Conservation (phyloP, 2,329 filamentous ascomycete genomes). For the Apiospora koreana region DNA sequence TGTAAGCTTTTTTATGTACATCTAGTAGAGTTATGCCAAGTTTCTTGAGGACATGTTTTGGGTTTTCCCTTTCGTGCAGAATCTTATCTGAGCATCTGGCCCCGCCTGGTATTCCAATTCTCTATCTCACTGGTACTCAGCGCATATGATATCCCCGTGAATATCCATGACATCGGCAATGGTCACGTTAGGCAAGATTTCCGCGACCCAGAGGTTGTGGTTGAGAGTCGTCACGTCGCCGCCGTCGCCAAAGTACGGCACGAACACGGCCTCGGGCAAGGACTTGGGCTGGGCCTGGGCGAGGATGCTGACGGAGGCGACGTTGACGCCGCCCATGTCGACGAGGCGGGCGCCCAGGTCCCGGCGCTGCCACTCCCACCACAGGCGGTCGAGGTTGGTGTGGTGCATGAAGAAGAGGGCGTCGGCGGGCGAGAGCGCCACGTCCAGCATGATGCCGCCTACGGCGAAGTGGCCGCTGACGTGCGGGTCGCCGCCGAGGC, state of each 20-base stretch:
- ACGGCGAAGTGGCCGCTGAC: not conserved
- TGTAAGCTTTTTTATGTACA: no score
- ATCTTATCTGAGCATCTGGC: no score
- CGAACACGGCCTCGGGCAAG: not conserved
- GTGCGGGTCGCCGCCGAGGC: not conserved
- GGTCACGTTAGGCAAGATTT: conserved; percentile 27
- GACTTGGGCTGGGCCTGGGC: not conserved
- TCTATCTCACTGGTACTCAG: conserved; percentile 19
- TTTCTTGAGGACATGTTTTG: no score
- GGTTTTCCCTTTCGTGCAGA: not conserved
- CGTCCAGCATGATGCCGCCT: not conserved
- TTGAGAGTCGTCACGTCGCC: conserved; percentile 27
- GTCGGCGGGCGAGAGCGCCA: conserved; percentile 23
- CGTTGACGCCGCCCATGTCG: conserved; percentile 8
- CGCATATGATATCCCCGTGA: conserved; percentile 22
- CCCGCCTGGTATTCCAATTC: not conserved
- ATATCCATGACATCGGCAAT: conserved; percentile 30
- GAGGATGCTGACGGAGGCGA: not conserved
- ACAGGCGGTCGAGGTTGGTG: conserved; percentile 29
- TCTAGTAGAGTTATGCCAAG: no score
- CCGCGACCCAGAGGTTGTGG: conserved; percentile 28
- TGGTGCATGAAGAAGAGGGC: conserved; percentile 33
- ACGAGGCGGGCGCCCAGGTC: not conserved
- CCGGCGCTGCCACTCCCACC: conserved; percentile 17
- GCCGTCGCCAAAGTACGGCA: not conserved